Base-by-base conservation (phyloP, 805 yeast species). In the Zygoascus biomembranicola region DNA sequence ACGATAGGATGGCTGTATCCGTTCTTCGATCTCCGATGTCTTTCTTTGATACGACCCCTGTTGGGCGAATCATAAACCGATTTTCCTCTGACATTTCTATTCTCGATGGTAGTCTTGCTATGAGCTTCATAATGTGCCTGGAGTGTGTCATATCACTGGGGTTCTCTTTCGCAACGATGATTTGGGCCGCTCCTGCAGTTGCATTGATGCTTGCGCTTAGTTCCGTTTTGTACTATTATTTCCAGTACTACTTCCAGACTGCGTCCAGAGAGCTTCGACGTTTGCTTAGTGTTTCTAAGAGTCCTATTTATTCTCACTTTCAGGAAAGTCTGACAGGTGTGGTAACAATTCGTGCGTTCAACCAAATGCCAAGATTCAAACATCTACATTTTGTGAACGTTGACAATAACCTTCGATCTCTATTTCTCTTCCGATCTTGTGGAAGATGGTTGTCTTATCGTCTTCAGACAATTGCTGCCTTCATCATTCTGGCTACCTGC, bases 361-460 rank as follows among this genome's bases (percentile, higher is more conserved):
- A 76, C n/a, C 95, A 88, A 58, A 68, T 68, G 28, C 75, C 72
- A 5, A 73, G 95, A 54, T 90, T 89, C 68, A 70, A 77, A 67
- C 62, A 73, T 47, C 46, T 78, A 55, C 79, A 79, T 61, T 3
- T 52, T 37, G 35, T 47, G 19, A 54, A 59, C 57, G 77, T 87
- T 62, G 95, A 89, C 65, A 79, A 77, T 59, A 85, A 87, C 63
- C 79, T 87, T 84, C 77, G 85, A 60, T 95, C 95, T 0, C 82
- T 79, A 59, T 90, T 87, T 70, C 90, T 95, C 42, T 76, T 90
- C 11, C 79, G 85, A 52, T 86, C 85, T 65, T 82, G 94, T 8
- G 87, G 87, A 66, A 81, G 96, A 74, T 90, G 98, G 98, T 77
- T 90, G 54, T 90, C 95, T 16, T 90, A 86, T 44, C 77, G 98